Conservation (phyloP, 768 basidiomycete genomes). For the Daedaleopsis sinensis region DNA sequence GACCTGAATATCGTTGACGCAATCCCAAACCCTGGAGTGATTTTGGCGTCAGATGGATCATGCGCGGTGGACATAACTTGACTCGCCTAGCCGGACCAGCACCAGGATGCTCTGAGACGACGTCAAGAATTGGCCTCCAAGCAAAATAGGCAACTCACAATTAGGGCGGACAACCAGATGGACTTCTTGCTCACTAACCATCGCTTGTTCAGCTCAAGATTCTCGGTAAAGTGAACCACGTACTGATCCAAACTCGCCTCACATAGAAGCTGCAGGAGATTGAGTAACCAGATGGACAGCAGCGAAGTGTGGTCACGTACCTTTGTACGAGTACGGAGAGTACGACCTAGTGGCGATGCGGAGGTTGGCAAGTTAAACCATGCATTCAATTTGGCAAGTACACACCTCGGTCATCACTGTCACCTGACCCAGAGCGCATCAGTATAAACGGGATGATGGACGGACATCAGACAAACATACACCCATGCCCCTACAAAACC, state of each 20-base stretch:
- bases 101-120: too few species aligned
- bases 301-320: neutral
- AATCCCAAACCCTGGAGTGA: slow-evolving; percentile 6
- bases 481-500: neutral
- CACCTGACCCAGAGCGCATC: neutral
- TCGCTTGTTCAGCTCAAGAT: slow-evolving; percentile 10
- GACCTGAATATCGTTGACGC: slow-evolving; percentile 15
- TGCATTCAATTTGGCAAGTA: too few species aligned
- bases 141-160: neutral
- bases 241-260: slow-evolving; percentile 2
- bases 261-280: neutral
- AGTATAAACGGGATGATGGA: neutral
- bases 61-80: neutral
- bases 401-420: neutral
- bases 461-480: neutral
- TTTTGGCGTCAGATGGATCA: neutral
- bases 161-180: slow-evolving; percentile 5
- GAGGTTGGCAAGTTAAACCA: too few species aligned
- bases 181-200: slow-evolving; percentile 15
- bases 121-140: too few species aligned
- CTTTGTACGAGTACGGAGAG: slow-evolving; percentile 13
- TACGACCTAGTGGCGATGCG: neutral
- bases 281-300: slow-evolving; percentile 1
- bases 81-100: too few species aligned
- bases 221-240: neutral